Evolutionary conservation across 106 monocot genomes (phyloP), one percentile per base, ranked within the genome.

Genomic region (Allium sativum): DNA sequence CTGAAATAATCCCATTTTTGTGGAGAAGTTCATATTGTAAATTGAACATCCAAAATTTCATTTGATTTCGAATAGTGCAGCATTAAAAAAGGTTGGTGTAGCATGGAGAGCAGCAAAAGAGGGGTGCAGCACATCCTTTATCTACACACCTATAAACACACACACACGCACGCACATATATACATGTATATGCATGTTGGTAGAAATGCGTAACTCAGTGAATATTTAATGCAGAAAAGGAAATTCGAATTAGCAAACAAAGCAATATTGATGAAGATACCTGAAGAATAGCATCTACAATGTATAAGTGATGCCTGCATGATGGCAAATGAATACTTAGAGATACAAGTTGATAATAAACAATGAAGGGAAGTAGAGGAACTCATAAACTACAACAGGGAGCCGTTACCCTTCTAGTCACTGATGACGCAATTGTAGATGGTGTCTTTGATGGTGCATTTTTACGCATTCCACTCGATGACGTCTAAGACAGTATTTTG

Each of bases 271-370:
- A 7, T 1, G 12, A 51, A 40, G 18, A 20, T 71, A 88, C 88
- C 83, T 59, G 77, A 65, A 64, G 88, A 72, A 74, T 78, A 77
- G 53, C 14, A 52, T 62, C 52, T 73, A 51, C 56, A 67, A 52
- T 45, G 2, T 31, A 31, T 31, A 31, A 31, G 47, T 42, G 71
- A 20, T 59, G 57, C 15, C 55, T 68, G 71, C 18, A 59, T 16
- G 40, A 80, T 85, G 77, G 72, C 55, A 13, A 55, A 68, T 19
- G 53, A 77, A 12, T 21, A 61, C 66, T 58, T 10, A 76, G 40
- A 13, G 11, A 57, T 41, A 21, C 4, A 13, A 4, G n/a, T 11
- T 55, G 7, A 8, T 41, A 18, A 0, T 50, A 60, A 40, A 0
- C 18, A 61, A 66, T 55, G 31, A 48, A 20, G 45, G 20, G 21